A percentile compares a stretch with the other conserved stretches of the same genome.
Evolutionary conservation across 176 grass and related monocot species (phyloP).

Genomic region (Triticum dicoccoides): DNA sequence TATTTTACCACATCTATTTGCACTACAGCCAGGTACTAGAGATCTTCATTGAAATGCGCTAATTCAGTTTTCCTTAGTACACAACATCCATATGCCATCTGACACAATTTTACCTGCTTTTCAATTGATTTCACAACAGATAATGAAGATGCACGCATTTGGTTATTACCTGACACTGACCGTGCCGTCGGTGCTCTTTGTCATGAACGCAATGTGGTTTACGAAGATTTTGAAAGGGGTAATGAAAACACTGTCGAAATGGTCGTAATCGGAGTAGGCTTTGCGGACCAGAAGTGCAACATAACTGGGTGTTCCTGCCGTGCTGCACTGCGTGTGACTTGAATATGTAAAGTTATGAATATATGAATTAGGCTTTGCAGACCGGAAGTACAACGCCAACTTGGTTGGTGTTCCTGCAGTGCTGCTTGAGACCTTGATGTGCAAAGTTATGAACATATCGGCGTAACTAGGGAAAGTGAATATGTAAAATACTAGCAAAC

Average conservation of each 20-base stretch:
- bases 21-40: constrained; percentile 79
- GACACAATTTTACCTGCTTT: constrained; percentile 7
- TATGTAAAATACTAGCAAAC: constrained; percentile 46
- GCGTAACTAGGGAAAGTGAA: constrained; percentile 34
- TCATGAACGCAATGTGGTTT: constrained; percentile 94
- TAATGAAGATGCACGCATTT: constrained; percentile 71
- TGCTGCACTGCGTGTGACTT: neutral
- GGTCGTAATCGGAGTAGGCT: constrained; percentile 34
- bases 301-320: neutral
- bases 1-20: constrained; percentile 87
- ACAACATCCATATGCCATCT: constrained; percentile 5
- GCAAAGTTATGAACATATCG: constrained; percentile 46
- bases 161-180: constrained; percentile 59
- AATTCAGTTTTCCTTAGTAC: constrained; percentile 22
- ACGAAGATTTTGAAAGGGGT: constrained; percentile 88
- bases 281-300: neutral
- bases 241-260: constrained; percentile 72
- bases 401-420: neutral
- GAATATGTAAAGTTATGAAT: constrained; percentile 24
- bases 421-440: constrained; percentile 19
- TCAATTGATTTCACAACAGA: constrained; percentile 42
- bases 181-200: constrained; percentile 63
- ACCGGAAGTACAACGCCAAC: neutral
- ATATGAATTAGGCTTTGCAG: neutral
- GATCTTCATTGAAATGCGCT: neutral